A percentile compares a stretch with the other conserved stretches of the same genome.
Conservation (phyloP, 2,329 filamentous ascomycete genomes). For the Aureobasidium sp. region DNA sequence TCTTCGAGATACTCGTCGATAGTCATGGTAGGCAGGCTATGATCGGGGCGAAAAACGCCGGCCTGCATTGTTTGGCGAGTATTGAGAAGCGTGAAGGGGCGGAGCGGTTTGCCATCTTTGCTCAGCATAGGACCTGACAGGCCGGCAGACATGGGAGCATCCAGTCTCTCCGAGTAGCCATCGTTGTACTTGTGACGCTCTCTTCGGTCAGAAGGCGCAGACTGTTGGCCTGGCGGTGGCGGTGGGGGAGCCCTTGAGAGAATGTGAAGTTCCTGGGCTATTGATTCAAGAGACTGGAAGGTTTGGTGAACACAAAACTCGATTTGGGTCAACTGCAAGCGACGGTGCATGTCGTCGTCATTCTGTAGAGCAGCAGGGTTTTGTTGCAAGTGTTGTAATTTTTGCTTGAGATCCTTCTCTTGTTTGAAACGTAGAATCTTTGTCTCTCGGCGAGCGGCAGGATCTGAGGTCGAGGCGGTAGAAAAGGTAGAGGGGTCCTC, state of each 20-base stretch:
- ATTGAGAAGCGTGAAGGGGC: conserved; percentile 82
- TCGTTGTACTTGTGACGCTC: conserved; percentile 37
- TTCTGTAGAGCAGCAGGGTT: conserved; percentile 57
- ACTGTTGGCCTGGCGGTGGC: conserved; percentile 35
- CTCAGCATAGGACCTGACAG: conserved; percentile 67
- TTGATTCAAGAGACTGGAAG: conserved; percentile 79
- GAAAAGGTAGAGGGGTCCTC: conserved; percentile 68
- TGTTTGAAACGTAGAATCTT: conserved; percentile 82
- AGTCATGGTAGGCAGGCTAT: conserved; percentile 93
- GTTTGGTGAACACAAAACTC: conserved; percentile 67
- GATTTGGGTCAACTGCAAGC: conserved; percentile 70
- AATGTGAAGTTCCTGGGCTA: conserved; percentile 78
- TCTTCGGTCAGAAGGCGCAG: conserved; percentile 37
- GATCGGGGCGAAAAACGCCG: conserved; percentile 82
- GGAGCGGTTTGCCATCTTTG: conserved; percentile 72
- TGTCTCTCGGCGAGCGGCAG: conserved; percentile 64
- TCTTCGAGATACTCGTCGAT: conserved; percentile 98
- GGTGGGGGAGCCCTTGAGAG: conserved; percentile 63
- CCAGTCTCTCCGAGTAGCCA: conserved; percentile 66
- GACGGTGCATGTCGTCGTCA: conserved; percentile 78
- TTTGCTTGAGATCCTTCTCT: conserved; percentile 78
- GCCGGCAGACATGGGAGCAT: conserved; percentile 44
- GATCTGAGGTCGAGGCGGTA: conserved; percentile 58
- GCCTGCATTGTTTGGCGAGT: conserved; percentile 67
- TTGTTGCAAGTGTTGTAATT: conserved; percentile 62